A percentile compares a stretch with the other conserved stretches of the same genome.
phyloP scores from a whole-genome alignment of 768 basidiomycete species.

The Tephrocybe sp. region DNA sequence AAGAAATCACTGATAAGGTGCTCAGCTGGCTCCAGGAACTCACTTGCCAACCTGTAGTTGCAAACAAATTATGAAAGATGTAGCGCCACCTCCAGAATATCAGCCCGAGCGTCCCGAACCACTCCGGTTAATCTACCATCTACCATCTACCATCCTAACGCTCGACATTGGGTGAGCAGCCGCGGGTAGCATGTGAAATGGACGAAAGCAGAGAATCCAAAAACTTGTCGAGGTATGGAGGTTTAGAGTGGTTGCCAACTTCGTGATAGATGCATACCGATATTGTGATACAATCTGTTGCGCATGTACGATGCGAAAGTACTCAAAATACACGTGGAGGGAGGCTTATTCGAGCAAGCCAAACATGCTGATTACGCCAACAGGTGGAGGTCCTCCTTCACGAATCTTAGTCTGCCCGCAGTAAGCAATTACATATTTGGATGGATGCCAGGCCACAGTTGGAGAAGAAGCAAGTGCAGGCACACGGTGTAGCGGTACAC shows the following conservation, averaged over 20 bases:
- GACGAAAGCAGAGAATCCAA: too few relatives aligned
- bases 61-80: slow-evolving; percentile 18
- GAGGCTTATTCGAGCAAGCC: slow-evolving; percentile 41
- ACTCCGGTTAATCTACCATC: too few relatives aligned
- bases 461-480: slow-evolving; percentile 69
- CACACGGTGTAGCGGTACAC: slow-evolving; percentile 71
- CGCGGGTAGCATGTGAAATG: too few relatives aligned
- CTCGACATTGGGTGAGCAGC: too few relatives aligned
- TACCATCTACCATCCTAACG: too few relatives aligned
- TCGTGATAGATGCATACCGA: not conserved
- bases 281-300: too few relatives aligned
- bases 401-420: slow-evolving; percentile 71
- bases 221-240: too few relatives aligned
- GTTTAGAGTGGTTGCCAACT: too few relatives aligned
- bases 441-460: slow-evolving; percentile 80
- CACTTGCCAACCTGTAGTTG: slow-evolving; percentile 18
- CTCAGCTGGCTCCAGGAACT: slow-evolving; percentile 42
- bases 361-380: slow-evolving; percentile 72
- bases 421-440: slow-evolving; percentile 77
- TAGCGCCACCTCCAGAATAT: too few relatives aligned
- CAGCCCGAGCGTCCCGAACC: too few relatives aligned
- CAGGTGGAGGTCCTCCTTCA: slow-evolving; percentile 64
- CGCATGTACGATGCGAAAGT: not conserved
- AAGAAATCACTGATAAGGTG: slow-evolving; percentile 50
- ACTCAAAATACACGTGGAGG: not conserved